A percentile compares a stretch with the other conserved stretches of the same genome.
These are phyloP conservation scores for Penicillium paxilli DNA, from an alignment of 495 filamentous ascomycete species.

Conservation along the genomic window DNA sequence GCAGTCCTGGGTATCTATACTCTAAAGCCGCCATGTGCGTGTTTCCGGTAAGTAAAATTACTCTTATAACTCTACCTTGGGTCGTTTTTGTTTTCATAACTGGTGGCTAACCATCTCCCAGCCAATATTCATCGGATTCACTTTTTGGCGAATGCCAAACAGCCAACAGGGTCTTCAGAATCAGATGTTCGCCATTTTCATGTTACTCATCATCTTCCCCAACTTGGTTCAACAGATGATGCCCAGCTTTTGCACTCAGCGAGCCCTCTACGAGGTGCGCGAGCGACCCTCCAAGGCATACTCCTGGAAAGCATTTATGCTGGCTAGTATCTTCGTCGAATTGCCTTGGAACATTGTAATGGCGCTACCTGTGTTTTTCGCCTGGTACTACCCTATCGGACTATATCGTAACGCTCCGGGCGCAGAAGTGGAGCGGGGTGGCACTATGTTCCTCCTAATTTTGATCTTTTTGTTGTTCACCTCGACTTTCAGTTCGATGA, in stretches of 20 bases:
- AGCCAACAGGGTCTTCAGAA: slow-evolving; percentile 80
- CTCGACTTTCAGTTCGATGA: slow-evolving; percentile 56
- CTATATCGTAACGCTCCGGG: slow-evolving; percentile 64
- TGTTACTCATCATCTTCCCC: slow-evolving; percentile 75
- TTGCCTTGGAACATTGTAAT: slow-evolving; percentile 74
- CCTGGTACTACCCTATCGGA: slow-evolving; percentile 82
- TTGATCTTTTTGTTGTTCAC: slow-evolving; percentile 49
- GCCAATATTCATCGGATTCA: slow-evolving; percentile 83
- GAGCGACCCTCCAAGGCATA: slow-evolving; percentile 85
- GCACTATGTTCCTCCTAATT: slow-evolving; percentile 63
- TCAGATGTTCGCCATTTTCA: slow-evolving; percentile 85
- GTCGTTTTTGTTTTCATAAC: background rate
- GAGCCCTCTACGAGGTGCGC: slow-evolving; percentile 79
- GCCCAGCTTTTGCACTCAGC: slow-evolving; percentile 78
- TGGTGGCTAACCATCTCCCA: slow-evolving; percentile 43
- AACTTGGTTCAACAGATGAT: slow-evolving; percentile 81
- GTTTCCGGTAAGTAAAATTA: slow-evolving; percentile 29
- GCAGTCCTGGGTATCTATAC: slow-evolving; percentile 83
- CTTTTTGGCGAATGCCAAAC: slow-evolving; percentile 73
- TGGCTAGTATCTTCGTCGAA: slow-evolving; percentile 74
- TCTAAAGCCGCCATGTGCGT: slow-evolving; percentile 62
- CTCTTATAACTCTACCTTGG: background rate
- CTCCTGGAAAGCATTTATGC: slow-evolving; percentile 79
- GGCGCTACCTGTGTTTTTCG: slow-evolving; percentile 67
- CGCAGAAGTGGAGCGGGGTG: slow-evolving; percentile 51